phyloP scores from a whole-genome alignment of 306 rosid species.

The Rosa chinensis region DNA sequence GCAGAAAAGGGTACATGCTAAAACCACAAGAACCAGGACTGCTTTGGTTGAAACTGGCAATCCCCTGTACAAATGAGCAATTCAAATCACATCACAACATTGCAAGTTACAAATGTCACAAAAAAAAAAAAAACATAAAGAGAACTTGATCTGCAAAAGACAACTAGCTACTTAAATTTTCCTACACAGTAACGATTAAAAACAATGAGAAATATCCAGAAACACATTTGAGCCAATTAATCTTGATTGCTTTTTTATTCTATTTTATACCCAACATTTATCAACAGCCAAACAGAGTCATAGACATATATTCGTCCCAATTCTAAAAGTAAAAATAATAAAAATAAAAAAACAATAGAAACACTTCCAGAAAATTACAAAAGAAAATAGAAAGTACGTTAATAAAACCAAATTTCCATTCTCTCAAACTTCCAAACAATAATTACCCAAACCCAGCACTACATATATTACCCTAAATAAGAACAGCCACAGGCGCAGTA shows the following conservation, averaged over 20 bases:
- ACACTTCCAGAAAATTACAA: not conserved
- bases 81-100: constrained; percentile 21
- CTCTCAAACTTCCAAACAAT: not conserved
- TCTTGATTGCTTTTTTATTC: not conserved
- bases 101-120: not conserved
- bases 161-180: not conserved
- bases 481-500: not conserved
- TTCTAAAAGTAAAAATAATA: not conserved
- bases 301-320: not conserved
- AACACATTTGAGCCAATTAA: not conserved
- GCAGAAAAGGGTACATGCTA: constrained; percentile 42
- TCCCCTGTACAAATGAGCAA: constrained; percentile 57
- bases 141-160: not conserved
- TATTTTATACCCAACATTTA: not conserved
- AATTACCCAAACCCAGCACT: not conserved
- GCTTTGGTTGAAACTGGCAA: constrained; percentile 35
- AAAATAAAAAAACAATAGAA: not conserved
- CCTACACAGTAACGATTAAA: not conserved
- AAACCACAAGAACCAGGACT: constrained; percentile 46
- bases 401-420: constrained; percentile 16
- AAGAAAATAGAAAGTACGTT: not conserved
- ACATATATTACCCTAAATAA: constrained; percentile 3
- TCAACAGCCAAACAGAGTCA: constrained; percentile 17
- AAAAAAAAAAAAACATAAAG: not conserved
- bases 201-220: not conserved